Conservation (phyloP, 2,329 filamentous ascomycete genomes). For the Colletotrichum limetticola region DNA sequence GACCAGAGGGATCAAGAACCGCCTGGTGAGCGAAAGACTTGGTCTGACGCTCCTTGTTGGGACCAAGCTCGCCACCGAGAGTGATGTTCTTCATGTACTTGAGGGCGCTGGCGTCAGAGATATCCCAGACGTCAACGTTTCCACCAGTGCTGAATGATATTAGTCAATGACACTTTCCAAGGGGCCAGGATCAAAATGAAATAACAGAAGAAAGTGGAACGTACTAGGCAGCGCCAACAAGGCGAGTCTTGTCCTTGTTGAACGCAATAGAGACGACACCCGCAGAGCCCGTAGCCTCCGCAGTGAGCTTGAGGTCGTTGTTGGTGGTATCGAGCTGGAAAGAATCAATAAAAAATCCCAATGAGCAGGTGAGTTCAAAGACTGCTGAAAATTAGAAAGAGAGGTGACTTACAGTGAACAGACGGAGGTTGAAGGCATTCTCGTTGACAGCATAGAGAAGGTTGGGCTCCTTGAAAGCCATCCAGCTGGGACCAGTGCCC, state of each 20-base stretch:
- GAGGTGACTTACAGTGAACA: conserved; percentile 44
- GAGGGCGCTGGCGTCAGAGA: conserved; percentile 45
- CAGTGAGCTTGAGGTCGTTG: conserved; percentile 44
- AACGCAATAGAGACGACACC: conserved; percentile 62
- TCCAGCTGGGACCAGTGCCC: conserved; percentile 51
- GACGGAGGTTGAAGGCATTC: conserved; percentile 50
- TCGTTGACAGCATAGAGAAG: conserved; percentile 61
- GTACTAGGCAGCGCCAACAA: conserved; percentile 56
- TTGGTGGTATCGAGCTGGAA: conserved; percentile 45
- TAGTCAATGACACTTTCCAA: neutral
- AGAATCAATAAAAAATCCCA: neutral
- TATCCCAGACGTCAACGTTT: conserved; percentile 58
- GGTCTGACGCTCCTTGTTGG: conserved; percentile 44
- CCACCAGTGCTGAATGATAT: conserved; percentile 42
- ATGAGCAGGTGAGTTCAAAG: too few species aligned
- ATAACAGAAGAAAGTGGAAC: neutral
- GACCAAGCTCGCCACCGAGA: conserved; percentile 47
- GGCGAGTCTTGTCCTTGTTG: conserved; percentile 53
- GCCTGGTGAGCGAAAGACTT: conserved; percentile 58
- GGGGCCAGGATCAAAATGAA: neutral
- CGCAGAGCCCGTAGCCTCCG: conserved; percentile 44
- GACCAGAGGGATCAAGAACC: conserved; percentile 58
- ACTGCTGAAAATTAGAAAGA: neutral
- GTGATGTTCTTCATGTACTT: conserved; percentile 51
- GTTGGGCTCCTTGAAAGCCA: conserved; percentile 52